These are phyloP conservation scores for Talaromyces stipitatus DNA, from an alignment of 495 filamentous ascomycete genomes.

Conservation along the genomic window DNA sequence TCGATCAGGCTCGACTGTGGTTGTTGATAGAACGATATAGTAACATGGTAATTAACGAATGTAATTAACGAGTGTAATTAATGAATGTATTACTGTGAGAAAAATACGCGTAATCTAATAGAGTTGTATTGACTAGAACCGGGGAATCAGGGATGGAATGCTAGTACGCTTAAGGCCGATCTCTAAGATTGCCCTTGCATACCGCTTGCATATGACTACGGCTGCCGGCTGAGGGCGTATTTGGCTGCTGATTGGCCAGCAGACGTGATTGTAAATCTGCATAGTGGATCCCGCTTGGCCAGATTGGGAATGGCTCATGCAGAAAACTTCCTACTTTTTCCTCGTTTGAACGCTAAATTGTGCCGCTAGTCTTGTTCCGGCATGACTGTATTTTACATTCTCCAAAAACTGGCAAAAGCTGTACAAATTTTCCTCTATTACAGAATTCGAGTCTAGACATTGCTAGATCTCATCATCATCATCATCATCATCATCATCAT, in stretches of 20 bases:
- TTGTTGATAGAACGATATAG: neutral
- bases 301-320: neutral
- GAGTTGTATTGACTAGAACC: neutral
- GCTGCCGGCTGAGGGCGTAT: neutral
- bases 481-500: neutral
- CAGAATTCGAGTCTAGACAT: too few species aligned
- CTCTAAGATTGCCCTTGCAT: constrained; percentile 9
- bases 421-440: too few species aligned
- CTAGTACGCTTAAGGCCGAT: constrained; percentile 3
- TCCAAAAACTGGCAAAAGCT: neutral
- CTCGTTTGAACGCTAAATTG: neutral
- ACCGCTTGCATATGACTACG: constrained; percentile 5
- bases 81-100: too few species aligned
- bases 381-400: neutral
- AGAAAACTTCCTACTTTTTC: neutral
- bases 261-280: neutral
- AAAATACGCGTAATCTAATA: neutral
- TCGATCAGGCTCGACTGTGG: neutral
- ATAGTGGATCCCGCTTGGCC: neutral
- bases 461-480: neutral
- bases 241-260: neutral
- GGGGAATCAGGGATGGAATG: constrained; percentile 4
- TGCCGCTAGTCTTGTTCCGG: neutral
- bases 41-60: too few species aligned
- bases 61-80: too few species aligned